Evolutionary conservation across 108 stramenopile genomes (phyloP).

Genomic region (Chaetoceros tenuissimus): DNA sequence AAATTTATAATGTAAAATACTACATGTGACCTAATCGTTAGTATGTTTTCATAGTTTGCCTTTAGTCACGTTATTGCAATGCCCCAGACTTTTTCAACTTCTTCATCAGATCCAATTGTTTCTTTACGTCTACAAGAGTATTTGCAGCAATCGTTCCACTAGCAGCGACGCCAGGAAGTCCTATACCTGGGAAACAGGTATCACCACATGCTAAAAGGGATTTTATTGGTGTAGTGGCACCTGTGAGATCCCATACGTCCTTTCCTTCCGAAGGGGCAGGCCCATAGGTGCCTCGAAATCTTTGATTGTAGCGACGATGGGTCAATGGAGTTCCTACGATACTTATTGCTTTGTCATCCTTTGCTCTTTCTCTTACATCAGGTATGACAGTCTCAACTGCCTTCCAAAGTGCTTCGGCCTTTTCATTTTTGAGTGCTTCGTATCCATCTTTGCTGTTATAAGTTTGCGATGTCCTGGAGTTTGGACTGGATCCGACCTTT

Average conservation of each 20-base stretch:
- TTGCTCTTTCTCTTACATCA: slow-evolving; percentile 66
- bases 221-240: slow-evolving; percentile 43
- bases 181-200: slow-evolving; percentile 55
- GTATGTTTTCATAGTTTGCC: no score
- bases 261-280: slow-evolving; percentile 51
- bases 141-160: slow-evolving; percentile 79
- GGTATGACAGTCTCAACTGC: slow-evolving; percentile 84
- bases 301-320: slow-evolving; percentile 74
- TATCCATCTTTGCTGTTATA: slow-evolving; percentile 50
- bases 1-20: no score
- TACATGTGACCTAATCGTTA: no score
- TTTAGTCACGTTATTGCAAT: slow-evolving; percentile 39
- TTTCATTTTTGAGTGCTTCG: slow-evolving; percentile 57
- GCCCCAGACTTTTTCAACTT: slow-evolving; percentile 42
- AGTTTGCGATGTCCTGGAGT: slow-evolving; percentile 23
- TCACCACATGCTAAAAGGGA: slow-evolving; percentile 66
- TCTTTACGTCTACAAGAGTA: slow-evolving; percentile 36
- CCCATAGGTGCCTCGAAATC: slow-evolving; percentile 77
- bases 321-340: slow-evolving; percentile 80
- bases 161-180: slow-evolving; percentile 73
- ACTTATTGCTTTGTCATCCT: slow-evolving; percentile 40
- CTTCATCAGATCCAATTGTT: slow-evolving; percentile 42
- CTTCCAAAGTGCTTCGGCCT: slow-evolving; percentile 76
- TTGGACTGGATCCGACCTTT: slow-evolving; percentile 44
- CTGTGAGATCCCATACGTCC: slow-evolving; percentile 47